Percentiles rank a stretch among this genome's conserved stretches.
Conservation (phyloP, 1,139 yeast species). For the Yamadazyma diospyri region DNA sequence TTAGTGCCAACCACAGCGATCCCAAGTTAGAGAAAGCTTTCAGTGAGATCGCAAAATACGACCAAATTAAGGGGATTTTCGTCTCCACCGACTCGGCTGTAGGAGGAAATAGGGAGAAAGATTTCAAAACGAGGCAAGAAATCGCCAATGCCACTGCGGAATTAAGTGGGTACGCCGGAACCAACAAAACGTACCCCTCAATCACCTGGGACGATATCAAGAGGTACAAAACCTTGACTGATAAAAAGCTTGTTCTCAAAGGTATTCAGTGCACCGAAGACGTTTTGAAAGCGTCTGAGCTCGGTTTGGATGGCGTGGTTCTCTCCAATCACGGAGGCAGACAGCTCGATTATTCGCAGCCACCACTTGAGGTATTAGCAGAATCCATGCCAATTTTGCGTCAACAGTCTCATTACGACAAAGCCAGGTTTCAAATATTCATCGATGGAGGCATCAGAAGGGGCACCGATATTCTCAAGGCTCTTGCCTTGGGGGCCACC, state of each 20-base stretch:
- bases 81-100: conserved; percentile 23
- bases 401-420: conserved; percentile 27
- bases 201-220: conserved; percentile 47
- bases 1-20: conserved; percentile 39
- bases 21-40: conserved; percentile 12
- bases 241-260: conserved; percentile 32
- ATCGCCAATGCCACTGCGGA: background rate
- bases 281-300: conserved; percentile 42
- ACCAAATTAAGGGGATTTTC: conserved; percentile 22
- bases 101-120: conserved; percentile 25
- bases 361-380: conserved; percentile 47
- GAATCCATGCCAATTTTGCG: conserved; percentile 41
- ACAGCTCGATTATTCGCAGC: conserved; percentile 46
- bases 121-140: conserved; percentile 7
- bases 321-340: conserved; percentile 57
- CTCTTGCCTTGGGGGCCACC: conserved; percentile 54
- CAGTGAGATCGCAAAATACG: conserved; percentile 8
- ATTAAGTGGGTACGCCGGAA: background rate
- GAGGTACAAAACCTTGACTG: background rate
- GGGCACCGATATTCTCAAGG: conserved; percentile 53
- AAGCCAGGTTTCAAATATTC: conserved; percentile 38
- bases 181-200: conserved; percentile 39
- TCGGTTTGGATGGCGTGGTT: conserved; percentile 45
- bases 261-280: conserved; percentile 53
- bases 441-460: conserved; percentile 55